A percentile compares a stretch with the other conserved stretches of the same genome.
Evolutionary conservation across 768 basidiomycete species (phyloP).

Genomic region (Podaxis sp.): DNA sequence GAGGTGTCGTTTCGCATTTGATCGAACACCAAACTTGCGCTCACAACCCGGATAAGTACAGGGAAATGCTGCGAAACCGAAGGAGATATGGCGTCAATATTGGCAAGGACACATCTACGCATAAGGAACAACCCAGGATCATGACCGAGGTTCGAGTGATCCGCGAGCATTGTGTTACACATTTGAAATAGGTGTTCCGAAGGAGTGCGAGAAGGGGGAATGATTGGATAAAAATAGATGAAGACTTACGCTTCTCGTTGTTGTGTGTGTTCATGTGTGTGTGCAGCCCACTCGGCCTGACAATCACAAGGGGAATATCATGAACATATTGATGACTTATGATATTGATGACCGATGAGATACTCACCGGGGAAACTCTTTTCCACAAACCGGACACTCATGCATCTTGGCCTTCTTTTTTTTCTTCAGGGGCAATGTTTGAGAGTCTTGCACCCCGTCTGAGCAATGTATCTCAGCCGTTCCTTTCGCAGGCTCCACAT

Average conservation of each 20-base stretch:
- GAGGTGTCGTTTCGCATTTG: constrained; percentile 78
- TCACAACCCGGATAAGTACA: constrained; percentile 62
- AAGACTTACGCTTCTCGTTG: constrained; percentile 46
- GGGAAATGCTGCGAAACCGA: constrained; percentile 33
- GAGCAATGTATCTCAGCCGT: background rate
- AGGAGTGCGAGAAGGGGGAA: background rate
- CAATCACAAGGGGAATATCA: background rate
- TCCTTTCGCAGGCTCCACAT: background rate
- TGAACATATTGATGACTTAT: background rate
- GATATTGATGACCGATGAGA: background rate
- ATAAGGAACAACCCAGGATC: background rate
- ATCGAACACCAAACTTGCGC: constrained; percentile 73
- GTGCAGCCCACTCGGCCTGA: constrained; percentile 51
- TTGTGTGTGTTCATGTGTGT: constrained; percentile 62
- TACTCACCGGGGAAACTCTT: constrained; percentile 48
- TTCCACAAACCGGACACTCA: constrained; percentile 45
- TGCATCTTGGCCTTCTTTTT: constrained; percentile 58
- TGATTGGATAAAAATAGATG: background rate
- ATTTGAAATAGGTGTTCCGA: too few relatives aligned
- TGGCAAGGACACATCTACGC: background rate
- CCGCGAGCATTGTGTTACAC: background rate
- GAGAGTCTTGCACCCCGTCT: background rate
- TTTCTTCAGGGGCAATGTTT: constrained; percentile 19
- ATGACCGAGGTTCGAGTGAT: background rate
- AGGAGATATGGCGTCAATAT: constrained; percentile 1